phyloP scores from a whole-genome alignment of 2,329 filamentous ascomycete species.

The Venturiaceae sp. region DNA sequence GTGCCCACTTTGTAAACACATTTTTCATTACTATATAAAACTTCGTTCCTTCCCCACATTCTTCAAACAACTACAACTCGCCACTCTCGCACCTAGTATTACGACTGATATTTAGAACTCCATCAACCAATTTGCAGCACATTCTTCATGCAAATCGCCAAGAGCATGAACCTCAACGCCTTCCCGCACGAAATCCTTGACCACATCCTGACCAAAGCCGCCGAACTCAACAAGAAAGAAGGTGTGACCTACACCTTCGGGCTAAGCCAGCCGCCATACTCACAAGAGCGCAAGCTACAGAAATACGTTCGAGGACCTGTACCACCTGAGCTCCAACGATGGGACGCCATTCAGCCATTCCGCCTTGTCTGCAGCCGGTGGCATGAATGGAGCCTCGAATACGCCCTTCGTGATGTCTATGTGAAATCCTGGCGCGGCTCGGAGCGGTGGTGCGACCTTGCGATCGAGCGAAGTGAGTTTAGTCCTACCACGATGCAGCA shows the following conservation, averaged over 20 bases:
- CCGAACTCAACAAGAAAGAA: slow-evolving; percentile 36
- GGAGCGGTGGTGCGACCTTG: slow-evolving; percentile 42
- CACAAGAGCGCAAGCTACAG: slow-evolving; percentile 33
- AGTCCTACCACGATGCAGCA: neutral
- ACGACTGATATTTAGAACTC: neutral
- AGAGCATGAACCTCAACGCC: slow-evolving; percentile 36
- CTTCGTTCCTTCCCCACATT: neutral
- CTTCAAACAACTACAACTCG: neutral
- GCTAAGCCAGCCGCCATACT: slow-evolving; percentile 38
- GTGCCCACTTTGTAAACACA: neutral
- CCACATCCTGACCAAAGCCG: slow-evolving; percentile 39
- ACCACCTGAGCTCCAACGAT: slow-evolving; percentile 39
- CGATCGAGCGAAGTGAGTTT: slow-evolving; percentile 24
- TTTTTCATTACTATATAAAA: neutral
- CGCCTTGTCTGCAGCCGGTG: slow-evolving; percentile 40
- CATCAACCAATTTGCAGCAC: neutral
- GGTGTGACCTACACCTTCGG: slow-evolving; percentile 43
- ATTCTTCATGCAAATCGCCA: neutral
- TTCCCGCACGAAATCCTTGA: slow-evolving; percentile 43
- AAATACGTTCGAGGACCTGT: slow-evolving; percentile 42
- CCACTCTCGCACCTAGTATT: neutral
- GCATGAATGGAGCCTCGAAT: slow-evolving; percentile 44
- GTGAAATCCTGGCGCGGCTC: slow-evolving; percentile 42
- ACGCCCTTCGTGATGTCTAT: slow-evolving; percentile 41
- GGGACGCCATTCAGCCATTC: slow-evolving; percentile 39